Evolutionary conservation across 768 basidiomycete species (phyloP).

Genomic region (Xerocomellus dryophilus): DNA sequence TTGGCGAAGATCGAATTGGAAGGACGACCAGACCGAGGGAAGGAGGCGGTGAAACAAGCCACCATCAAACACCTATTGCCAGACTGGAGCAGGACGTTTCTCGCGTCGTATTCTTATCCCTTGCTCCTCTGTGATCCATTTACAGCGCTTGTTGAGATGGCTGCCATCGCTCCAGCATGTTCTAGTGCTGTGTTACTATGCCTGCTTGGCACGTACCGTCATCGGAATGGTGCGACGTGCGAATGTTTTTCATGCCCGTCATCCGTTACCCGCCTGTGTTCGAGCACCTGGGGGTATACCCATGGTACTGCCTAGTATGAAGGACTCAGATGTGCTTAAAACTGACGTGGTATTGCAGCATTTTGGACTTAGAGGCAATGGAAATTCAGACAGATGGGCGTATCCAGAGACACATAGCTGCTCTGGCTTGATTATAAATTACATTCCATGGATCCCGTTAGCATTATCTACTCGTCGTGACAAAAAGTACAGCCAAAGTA

Average conservation of each 20-base stretch:
- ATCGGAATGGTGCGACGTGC: conserved; percentile 82
- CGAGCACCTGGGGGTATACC: conserved; percentile 54
- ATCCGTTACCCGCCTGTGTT: conserved; percentile 86
- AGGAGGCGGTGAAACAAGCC: conserved; percentile 74
- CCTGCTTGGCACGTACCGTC: conserved; percentile 80
- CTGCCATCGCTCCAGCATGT: conserved; percentile 67
- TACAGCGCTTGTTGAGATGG: conserved; percentile 80
- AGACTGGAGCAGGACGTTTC: conserved; percentile 85
- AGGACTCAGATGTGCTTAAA: no score
- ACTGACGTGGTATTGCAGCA: no score
- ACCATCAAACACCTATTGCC: conserved; percentile 88
- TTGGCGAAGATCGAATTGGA: conserved; percentile 69
- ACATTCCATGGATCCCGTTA: no score
- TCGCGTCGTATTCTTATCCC: conserved; percentile 81
- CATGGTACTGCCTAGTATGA: no score
- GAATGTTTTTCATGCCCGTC: conserved; percentile 88
- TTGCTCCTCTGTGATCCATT: conserved; percentile 88
- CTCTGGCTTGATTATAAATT: no score
- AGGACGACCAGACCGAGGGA: conserved; percentile 66
- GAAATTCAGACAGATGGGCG: no score
- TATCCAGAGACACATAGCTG: no score
- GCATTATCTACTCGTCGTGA: no score
- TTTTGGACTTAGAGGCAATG: no score
- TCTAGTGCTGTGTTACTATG: conserved; percentile 57
- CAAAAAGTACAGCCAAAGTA: no score